phyloP scores from a whole-genome alignment of 257 asterid species.

The Przewalskia tangutica region DNA sequence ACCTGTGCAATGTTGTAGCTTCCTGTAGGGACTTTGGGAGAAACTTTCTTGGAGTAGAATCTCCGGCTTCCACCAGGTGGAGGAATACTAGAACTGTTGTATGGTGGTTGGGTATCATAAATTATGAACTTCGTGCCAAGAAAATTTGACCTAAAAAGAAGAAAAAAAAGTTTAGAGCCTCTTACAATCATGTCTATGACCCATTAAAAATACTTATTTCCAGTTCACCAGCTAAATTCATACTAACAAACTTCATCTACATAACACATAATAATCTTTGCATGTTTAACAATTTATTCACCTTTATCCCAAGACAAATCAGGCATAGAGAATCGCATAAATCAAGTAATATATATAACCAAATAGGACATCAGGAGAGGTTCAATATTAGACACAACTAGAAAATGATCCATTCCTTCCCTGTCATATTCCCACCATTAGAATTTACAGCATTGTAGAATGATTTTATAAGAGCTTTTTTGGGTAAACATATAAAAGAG shows the following conservation, averaged over 20 bases:
- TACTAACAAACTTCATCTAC: neutral
- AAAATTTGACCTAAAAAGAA: constrained; percentile 57
- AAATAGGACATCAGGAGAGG: neutral
- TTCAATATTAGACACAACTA: neutral
- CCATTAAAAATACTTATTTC: neutral
- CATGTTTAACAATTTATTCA: neutral
- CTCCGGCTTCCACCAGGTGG: constrained; percentile 56
- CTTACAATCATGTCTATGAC: neutral
- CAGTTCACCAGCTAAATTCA: neutral
- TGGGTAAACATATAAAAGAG: neutral
- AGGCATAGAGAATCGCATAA: neutral
- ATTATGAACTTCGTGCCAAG: constrained; percentile 80
- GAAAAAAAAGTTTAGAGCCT: neutral
- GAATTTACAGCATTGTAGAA: neutral
- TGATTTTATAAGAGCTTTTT: neutral
- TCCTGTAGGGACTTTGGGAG: constrained; percentile 65
- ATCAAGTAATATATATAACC: neutral
- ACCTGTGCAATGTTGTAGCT: constrained; percentile 62
- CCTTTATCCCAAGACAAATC: neutral
- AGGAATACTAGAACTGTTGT: constrained; percentile 28
- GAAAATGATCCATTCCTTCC: neutral
- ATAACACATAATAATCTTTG: neutral
- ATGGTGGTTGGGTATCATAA: constrained; percentile 67
- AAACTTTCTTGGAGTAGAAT: constrained; percentile 55
- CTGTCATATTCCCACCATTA: neutral